Conservation (phyloP, 164 flowering plant species). For the Piper longum region DNA sequence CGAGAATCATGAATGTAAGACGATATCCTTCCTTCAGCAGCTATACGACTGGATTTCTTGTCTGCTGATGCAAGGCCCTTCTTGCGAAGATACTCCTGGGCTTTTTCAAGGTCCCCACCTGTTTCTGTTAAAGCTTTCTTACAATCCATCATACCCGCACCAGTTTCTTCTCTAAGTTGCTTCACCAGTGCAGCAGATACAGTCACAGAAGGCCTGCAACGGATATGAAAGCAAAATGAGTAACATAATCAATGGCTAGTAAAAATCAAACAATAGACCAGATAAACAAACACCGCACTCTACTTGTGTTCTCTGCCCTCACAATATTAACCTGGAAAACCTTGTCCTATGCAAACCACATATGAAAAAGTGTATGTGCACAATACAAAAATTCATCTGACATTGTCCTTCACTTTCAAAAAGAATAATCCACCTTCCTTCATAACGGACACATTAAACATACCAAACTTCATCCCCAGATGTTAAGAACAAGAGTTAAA, state of each 20-base stretch:
- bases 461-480: not conserved
- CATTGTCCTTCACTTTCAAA: not conserved
- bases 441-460: not conserved
- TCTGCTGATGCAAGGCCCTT: slow-evolving; percentile 92
- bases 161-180: slow-evolving; percentile 88
- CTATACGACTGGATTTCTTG: slow-evolving; percentile 84
- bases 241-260: not conserved
- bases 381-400: too few relatives aligned
- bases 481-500: not conserved
- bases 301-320: not conserved
- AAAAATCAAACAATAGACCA: not conserved
- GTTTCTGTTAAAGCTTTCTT: slow-evolving; percentile 93
- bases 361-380: not conserved
- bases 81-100: slow-evolving; percentile 88
- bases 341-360: not conserved
- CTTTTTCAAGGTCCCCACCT: slow-evolving; percentile 86
- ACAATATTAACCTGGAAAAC: not conserved
- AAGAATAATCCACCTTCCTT: not conserved
- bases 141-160: slow-evolving; percentile 99
- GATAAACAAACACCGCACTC: not conserved
- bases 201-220: slow-evolving; percentile 48
- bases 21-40: slow-evolving; percentile 94
- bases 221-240: not conserved
- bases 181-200: slow-evolving; percentile 85
- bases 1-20: slow-evolving; percentile 89